Base-by-base conservation (phyloP, 768 basidiomycete species). In the Pleurotus salmoneostramineus region DNA sequence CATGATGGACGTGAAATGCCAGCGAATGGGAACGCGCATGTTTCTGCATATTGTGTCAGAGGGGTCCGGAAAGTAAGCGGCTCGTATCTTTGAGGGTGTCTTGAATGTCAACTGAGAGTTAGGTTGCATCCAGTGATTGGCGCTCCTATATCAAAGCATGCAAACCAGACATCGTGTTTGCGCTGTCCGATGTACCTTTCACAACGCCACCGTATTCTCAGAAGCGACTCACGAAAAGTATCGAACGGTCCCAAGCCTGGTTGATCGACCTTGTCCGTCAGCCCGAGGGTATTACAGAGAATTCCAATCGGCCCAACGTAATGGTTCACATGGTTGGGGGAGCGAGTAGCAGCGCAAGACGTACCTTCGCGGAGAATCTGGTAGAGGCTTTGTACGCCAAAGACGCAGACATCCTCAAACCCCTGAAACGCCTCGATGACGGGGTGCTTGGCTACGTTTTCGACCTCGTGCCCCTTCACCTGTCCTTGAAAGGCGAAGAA, bases 281-380 rank as follows among this genome's bases (percentile, higher is more conserved):
- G 2, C 60, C 63, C 21, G 61, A 65, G 3, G 11, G 4, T 4
- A 8, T 11, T 21, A 1, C 15, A n/a, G 36, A 43, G 14, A 37
- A 31, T 7, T 14, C 35, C n/a, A 40, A 55, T 8, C 36, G 42
- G 31, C 37, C 12, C 15, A 79, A 80, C 50, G 70, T 93, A 2
- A 75, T 94, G 46, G 82, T 91, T 0, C 84, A 86, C 44, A 82
- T 95, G 75, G 81, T 81, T 0, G 93, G 93, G 0, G 81, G 82
- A 0, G 72, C 79, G 0, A 82, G 73, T 34, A 54, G 69, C 0
- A 66, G 77, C 0, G 90, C 92, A 0, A 81, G 93, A 17, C 70
- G 72, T 52, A 84, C 83, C 0, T 94, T 93, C 65, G 72, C 90
- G 0, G 67, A 79, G 0, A 74, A 72, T 14, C 75, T 95, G 15